Percentiles rank a stretch among this genome's conserved stretches.
These are phyloP conservation scores for Apiospora rasikravindrae DNA, from an alignment of 2,329 filamentous ascomycete species.

Conservation along the genomic window DNA sequence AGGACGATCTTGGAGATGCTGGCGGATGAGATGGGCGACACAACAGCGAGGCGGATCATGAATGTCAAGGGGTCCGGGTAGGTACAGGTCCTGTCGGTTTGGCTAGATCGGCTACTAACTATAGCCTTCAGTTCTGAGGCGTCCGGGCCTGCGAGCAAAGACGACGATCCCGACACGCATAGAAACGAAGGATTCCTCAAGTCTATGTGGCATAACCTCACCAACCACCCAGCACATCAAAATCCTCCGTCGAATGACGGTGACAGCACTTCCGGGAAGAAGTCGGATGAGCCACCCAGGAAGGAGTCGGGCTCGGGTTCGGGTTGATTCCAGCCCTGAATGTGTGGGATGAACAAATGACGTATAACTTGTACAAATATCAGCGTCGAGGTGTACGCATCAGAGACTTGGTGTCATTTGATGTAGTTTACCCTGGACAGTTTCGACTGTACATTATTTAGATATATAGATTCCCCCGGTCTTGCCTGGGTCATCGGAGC, in stretches of 20 bases:
- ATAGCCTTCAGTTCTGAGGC: constrained; percentile 25
- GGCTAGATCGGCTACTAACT: not conserved
- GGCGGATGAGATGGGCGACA: constrained; percentile 94
- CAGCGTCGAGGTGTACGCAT: not conserved
- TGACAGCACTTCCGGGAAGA: constrained; percentile 28
- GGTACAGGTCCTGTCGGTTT: constrained; percentile 35
- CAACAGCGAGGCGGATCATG: constrained; percentile 91
- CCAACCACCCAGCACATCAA: constrained; percentile 70
- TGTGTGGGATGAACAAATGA: constrained; percentile 1
- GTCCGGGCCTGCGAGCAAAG: constrained; percentile 29
- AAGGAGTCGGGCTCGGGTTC: constrained; percentile 35
- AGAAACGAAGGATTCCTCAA: constrained; percentile 91
- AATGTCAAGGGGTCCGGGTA: constrained; percentile 67
- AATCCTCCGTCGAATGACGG: constrained; percentile 35
- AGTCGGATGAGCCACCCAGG: constrained; percentile 34
- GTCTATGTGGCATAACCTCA: constrained; percentile 90
- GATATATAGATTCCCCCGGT: constrained; percentile 4
- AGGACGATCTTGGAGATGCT: constrained; percentile 93
- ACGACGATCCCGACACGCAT: constrained; percentile 55
- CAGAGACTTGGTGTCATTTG: not conserved
- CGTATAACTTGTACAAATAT: constrained; percentile 16
- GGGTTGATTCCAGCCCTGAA: constrained; percentile 25
- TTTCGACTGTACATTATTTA: constrained; percentile 6
- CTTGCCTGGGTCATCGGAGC: not conserved
- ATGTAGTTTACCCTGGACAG: not conserved